Percentiles rank a stretch among this genome's conserved stretches.
Conservation (phyloP, 768 basidiomycete species). For the Calvatia gigantea region DNA sequence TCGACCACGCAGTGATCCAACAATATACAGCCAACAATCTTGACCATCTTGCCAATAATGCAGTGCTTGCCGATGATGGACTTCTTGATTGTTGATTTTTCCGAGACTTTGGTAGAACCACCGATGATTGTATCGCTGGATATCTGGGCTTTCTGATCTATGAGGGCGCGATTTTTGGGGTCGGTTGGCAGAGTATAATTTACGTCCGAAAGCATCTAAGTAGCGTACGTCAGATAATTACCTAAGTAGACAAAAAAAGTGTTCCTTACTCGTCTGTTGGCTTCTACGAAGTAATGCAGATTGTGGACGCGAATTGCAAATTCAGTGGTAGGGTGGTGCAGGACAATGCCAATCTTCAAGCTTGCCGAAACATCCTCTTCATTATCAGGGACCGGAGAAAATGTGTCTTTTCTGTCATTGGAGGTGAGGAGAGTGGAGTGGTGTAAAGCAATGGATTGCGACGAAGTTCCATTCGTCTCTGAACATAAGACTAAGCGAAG, state of each 20-base stretch:
- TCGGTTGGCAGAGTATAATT: conserved; percentile 56
- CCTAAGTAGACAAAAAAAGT: neutral
- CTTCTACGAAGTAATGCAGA: conserved; percentile 70
- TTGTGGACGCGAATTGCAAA: conserved; percentile 74
- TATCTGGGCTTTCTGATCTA: conserved; percentile 80
- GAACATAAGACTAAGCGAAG: conserved; percentile 33
- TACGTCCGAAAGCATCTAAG: conserved; percentile 49
- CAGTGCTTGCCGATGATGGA: conserved; percentile 82
- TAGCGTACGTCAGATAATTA: neutral
- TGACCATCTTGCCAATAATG: conserved; percentile 79
- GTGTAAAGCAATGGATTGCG: conserved; percentile 48
- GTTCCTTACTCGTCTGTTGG: conserved; percentile 68
- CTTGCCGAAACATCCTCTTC: conserved; percentile 34
- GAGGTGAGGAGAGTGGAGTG: conserved; percentile 48
- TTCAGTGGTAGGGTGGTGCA: conserved; percentile 51
- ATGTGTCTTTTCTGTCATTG: conserved; percentile 17
- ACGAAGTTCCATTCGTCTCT: conserved; percentile 37
- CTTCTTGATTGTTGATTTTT: conserved; percentile 77
- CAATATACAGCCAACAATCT: conserved; percentile 76
- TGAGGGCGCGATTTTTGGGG: conserved; percentile 59
- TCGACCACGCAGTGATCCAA: conserved; percentile 87
- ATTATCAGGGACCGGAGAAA: conserved; percentile 41
- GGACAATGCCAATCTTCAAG: conserved; percentile 61
- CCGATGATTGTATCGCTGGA: conserved; percentile 82
- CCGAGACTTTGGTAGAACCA: conserved; percentile 77